A percentile compares a stretch with the other conserved stretches of the same genome.
Conservation (phyloP, 169 alveolate species). For the Cryptosporidium meleagridis region DNA sequence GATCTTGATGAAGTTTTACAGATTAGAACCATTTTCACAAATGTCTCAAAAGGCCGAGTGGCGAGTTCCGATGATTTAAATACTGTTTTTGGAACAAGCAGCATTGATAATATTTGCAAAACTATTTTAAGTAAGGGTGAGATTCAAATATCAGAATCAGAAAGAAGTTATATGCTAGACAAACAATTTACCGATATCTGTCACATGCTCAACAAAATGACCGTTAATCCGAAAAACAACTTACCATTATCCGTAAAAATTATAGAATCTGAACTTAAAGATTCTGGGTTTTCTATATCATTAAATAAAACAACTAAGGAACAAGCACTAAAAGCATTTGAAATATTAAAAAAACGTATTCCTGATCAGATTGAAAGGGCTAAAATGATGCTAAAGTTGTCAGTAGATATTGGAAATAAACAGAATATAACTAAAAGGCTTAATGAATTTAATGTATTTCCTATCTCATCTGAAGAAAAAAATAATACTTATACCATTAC, state of each 20-base stretch:
- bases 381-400: conserved; percentile 81
- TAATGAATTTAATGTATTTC: conserved; percentile 7
- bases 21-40: conserved; percentile 89
- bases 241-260: conserved; percentile 86
- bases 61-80: conserved; percentile 91
- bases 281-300: conserved; percentile 83
- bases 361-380: conserved; percentile 85
- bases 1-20: conserved; percentile 95
- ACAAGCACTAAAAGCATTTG: conserved; percentile 86
- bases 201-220: conserved; percentile 82
- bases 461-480: conserved; percentile 13
- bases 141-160: conserved; percentile 89
- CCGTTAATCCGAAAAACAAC: conserved; percentile 89
- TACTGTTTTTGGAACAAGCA: conserved; percentile 88
- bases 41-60: conserved; percentile 94
- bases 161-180: conserved; percentile 86
- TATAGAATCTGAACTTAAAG: conserved; percentile 83
- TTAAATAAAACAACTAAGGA: conserved; percentile 85
- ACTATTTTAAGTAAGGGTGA: conserved; percentile 94
- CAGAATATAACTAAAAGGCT: conserved; percentile 4
- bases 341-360: conserved; percentile 81
- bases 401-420: background rate
- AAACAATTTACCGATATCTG: conserved; percentile 85
- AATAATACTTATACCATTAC: conserved; percentile 8
- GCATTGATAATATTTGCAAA: conserved; percentile 87